Evolutionary conservation across 768 basidiomycete species (phyloP).

Genomic region (Tricholoma hemisulphureum): DNA sequence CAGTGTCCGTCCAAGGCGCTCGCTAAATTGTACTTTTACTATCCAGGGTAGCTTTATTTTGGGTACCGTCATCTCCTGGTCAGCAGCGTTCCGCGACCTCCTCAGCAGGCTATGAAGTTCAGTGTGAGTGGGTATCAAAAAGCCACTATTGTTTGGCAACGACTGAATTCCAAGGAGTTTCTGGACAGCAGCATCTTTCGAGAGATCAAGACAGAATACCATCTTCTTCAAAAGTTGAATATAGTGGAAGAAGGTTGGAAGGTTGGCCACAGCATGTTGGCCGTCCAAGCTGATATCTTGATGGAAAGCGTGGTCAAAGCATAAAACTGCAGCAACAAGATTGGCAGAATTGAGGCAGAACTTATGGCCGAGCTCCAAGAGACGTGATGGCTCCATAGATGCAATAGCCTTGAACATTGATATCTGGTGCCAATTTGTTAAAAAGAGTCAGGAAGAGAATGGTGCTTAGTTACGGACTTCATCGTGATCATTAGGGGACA

Average conservation of each 20-base stretch:
- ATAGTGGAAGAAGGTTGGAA: neutral
- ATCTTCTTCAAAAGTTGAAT: neutral
- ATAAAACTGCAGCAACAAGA: constrained; percentile 36
- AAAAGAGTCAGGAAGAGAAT: neutral
- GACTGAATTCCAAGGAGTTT: neutral
- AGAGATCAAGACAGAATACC: neutral
- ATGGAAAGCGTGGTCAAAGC: constrained; percentile 43
- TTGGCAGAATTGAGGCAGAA: constrained; percentile 28
- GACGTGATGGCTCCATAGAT: constrained; percentile 16
- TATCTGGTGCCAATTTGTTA: neutral
- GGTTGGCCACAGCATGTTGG: neutral
- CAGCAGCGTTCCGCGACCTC: neutral
- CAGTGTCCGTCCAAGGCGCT: neutral
- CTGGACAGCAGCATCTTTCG: neutral
- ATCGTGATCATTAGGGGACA: constrained; percentile 1
- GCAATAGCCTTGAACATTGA: constrained; percentile 16
- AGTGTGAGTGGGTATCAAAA: neutral
- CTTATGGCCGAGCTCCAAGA: constrained; percentile 28
- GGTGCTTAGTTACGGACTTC: neutral
- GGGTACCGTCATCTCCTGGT: neutral
- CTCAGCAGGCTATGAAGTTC: neutral
- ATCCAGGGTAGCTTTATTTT: neutral
- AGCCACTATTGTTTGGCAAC: neutral
- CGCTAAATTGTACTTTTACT: neutral
- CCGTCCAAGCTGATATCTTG: constrained; percentile 23